A percentile compares a stretch with the other conserved stretches of the same genome.
Conservation (phyloP, 2,329 filamentous ascomycete genomes). For the Diaporthe capsici region DNA sequence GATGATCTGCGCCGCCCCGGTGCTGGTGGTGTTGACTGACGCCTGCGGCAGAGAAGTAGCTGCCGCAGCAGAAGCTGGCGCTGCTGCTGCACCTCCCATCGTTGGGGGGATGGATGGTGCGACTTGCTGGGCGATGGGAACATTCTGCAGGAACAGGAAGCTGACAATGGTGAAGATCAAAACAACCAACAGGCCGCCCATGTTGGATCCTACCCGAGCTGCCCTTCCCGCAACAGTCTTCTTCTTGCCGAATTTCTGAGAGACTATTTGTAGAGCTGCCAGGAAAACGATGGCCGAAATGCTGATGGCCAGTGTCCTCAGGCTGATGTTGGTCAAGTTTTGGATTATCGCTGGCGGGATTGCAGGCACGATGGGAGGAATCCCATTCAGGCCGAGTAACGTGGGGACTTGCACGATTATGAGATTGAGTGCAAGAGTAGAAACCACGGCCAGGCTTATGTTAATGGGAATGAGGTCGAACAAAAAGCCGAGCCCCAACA, state of each 20-base stretch:
- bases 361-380: not conserved
- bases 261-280: not conserved
- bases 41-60: not conserved
- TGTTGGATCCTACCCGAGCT: not conserved
- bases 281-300: constrained; percentile 10
- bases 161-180: constrained; percentile 26
- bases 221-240: not conserved
- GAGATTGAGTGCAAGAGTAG: constrained; percentile 7
- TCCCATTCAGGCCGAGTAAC: constrained; percentile 21
- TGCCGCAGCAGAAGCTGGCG: not conserved
- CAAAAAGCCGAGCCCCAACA: constrained; percentile 33
- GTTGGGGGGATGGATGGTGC: not conserved
- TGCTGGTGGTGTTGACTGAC: constrained; percentile 3
- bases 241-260: constrained; percentile 14
- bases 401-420: constrained; percentile 14
- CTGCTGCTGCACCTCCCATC: not conserved
- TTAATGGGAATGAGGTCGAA: constrained; percentile 22
- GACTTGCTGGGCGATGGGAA: constrained; percentile 22
- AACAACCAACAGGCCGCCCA: constrained; percentile 4
- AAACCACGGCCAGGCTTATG: not conserved
- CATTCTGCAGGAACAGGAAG: constrained; percentile 15
- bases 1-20: not conserved
- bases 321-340: not conserved
- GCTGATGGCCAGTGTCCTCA: constrained; percentile 17
- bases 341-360: constrained; percentile 13